Percentiles rank a stretch among this genome's conserved stretches.
Evolutionary conservation across 495 filamentous ascomycete genomes (phyloP).

Genomic region (Aspergillus avenaceus): DNA sequence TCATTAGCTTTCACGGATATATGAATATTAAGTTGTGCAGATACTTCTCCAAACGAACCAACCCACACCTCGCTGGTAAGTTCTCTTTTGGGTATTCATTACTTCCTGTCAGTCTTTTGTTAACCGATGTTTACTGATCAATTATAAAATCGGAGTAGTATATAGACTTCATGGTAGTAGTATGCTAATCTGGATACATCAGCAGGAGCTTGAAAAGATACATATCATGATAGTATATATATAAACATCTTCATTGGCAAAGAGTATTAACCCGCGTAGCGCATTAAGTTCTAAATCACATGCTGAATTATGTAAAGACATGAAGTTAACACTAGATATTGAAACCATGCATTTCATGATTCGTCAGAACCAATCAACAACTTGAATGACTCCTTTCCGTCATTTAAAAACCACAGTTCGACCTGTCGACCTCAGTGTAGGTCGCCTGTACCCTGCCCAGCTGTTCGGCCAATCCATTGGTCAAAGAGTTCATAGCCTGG

Average conservation of each 20-base stretch:
- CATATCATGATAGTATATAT: no score
- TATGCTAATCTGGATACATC: no score
- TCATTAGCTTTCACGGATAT: neutral
- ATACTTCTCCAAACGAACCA: no score
- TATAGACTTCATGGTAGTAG: no score
- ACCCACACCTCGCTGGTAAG: no score
- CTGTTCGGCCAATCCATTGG: slow-evolving; percentile 47
- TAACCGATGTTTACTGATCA: no score
- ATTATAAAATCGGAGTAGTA: no score
- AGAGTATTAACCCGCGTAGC: neutral
- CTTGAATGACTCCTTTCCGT: neutral
- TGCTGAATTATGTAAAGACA: neutral
- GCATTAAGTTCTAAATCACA: neutral
- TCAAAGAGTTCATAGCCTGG: slow-evolving; percentile 63
- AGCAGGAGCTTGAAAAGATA: no score
- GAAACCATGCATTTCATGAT: neutral
- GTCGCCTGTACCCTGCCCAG: slow-evolving; percentile 55
- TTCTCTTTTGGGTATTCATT: no score
- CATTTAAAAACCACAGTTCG: slow-evolving; percentile 33
- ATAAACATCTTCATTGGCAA: no score
- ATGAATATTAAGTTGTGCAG: no score
- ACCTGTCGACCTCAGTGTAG: slow-evolving; percentile 37
- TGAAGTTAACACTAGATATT: neutral
- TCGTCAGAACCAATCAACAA: neutral
- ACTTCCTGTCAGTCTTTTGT: no score